Base-by-base conservation (phyloP, 208 protist species). In the Trypanosomatidae sp. region DNA sequence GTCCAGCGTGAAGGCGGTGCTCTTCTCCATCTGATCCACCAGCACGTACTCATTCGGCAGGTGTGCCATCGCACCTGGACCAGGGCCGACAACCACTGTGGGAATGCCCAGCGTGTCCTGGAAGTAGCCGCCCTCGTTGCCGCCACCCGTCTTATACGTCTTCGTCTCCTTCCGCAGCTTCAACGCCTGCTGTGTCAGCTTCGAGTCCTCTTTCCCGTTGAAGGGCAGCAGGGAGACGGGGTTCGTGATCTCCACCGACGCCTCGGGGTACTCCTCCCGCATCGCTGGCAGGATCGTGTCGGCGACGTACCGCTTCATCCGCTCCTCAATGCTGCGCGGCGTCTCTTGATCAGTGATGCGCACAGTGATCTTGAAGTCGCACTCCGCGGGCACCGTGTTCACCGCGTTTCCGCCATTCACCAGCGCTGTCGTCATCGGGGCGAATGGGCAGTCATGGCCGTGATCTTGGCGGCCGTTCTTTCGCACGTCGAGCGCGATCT, bases 331-430 rank as follows among this genome's bases (percentile, higher is more conserved):
- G 30, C 66, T 66, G 3, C 73, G 3, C 22, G 73, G 50, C 5
- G 76, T 82, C 22, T 81, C 50, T 15, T 39, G 25, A 2, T 83
- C 80, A 3, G 82, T 80, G 33, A 84, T 74, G 47, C 84, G 79
- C 58, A 84, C 69, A 15, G 81, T 82, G 69, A 86, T 79, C 19
- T 70, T 47, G 33, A 89, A 80, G 4, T 52, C 55, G 73, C 84
- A 91, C 30, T 87, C 71, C n/a, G 77, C 87, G 2, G 84, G 87
- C 50, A 91, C 84, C 25, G 87, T 88, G 69, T 87, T 88, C n/a
- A 80, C 69, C 12, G 82, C 80, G 22, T 80, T 83, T 28, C 86
- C 83, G 28, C 83, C 80, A 15, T 75, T 69, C 58, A 91, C 83
- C 15, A 89, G 44, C 49, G 76, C 79, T 0, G 80, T 88, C 3